Conservation (phyloP, 2,329 filamentous ascomycete species). For the Amphichorda felina region DNA sequence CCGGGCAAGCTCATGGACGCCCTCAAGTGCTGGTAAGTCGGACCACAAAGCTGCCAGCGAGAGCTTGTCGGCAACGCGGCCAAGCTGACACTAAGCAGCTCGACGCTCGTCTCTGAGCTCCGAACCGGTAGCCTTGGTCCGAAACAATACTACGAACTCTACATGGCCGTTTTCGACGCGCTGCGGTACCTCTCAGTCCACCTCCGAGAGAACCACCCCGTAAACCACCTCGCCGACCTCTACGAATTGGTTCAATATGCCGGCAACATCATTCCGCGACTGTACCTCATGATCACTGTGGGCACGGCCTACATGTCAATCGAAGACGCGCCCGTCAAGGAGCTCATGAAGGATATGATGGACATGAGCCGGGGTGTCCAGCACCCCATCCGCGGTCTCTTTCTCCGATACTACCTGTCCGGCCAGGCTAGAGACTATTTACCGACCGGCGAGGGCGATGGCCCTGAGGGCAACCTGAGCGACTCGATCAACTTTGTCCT, state of each 20-base stretch:
- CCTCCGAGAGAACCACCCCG: constrained; percentile 91
- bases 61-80: constrained; percentile 3
- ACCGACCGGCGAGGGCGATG: constrained; percentile 71
- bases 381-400: constrained; percentile 89
- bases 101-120: constrained; percentile 94
- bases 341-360: constrained; percentile 99
- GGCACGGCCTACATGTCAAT: constrained; percentile 99
- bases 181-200: constrained; percentile 93
- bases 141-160: constrained; percentile 99
- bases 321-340: constrained; percentile 94
- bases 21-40: constrained; percentile 89
- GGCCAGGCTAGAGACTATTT: constrained; percentile 88
- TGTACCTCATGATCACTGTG: constrained; percentile 99
- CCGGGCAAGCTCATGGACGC: constrained; percentile 99
- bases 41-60: background rate
- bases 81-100: constrained; percentile 41
- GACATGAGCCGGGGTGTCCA: constrained; percentile 98
- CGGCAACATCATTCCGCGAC: constrained; percentile 88
- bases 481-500: constrained; percentile 97
- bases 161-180: constrained; percentile 98
- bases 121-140: constrained; percentile 95
- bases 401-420: constrained; percentile 90
- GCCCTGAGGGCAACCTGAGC: constrained; percentile 88
- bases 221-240: constrained; percentile 94
- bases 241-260: constrained; percentile 98